These are phyloP conservation scores for Clitopilus passeckerianus DNA, from an alignment of 768 basidiomycete species.

Conservation along the genomic window DNA sequence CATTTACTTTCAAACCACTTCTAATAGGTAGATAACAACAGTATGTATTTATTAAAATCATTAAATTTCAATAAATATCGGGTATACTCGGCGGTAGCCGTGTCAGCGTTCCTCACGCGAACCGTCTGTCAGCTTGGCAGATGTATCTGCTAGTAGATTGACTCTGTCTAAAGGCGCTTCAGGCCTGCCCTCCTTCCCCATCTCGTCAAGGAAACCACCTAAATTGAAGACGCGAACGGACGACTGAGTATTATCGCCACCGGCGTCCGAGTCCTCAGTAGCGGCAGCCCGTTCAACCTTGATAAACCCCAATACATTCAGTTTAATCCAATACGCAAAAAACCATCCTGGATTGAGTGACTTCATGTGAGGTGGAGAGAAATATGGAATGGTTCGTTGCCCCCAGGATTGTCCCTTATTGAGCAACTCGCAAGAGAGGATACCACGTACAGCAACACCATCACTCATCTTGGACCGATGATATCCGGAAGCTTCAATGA, in stretches of 20 bases:
- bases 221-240: constrained; percentile 5
- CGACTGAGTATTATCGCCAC: background rate
- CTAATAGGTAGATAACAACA: too few species aligned
- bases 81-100: too few species aligned
- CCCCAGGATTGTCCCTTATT: background rate
- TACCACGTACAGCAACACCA: constrained; percentile 5
- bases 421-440: background rate
- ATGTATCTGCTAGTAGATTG: background rate
- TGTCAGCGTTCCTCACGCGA: too few species aligned
- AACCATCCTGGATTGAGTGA: background rate
- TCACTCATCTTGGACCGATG: background rate
- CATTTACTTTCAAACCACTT: too few species aligned
- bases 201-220: constrained; percentile 13
- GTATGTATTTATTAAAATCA: too few species aligned
- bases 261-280: background rate
- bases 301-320: background rate
- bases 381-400: background rate
- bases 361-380: background rate
- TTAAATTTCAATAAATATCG: too few species aligned
- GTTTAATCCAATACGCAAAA: background rate
- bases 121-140: background rate
- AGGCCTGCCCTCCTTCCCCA: constrained; percentile 17
- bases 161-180: background rate
- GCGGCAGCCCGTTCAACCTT: background rate
- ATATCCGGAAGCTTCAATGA: background rate